Conservation (phyloP, 305 asterid genomes). For the Fraxinus dipetala region DNA sequence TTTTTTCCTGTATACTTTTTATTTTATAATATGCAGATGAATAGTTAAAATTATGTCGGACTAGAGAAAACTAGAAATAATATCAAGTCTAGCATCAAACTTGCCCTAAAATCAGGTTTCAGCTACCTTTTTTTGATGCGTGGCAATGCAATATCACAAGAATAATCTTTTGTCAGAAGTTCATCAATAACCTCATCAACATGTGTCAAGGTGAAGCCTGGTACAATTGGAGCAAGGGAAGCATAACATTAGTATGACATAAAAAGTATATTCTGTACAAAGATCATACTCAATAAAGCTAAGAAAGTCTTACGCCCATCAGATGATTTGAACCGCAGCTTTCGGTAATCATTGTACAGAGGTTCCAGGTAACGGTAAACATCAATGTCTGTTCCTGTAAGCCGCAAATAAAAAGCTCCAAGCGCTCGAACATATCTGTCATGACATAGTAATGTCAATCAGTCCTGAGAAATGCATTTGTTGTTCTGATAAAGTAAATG, state of each 20-base stretch:
- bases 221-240: constrained; percentile 10
- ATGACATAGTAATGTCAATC: neutral
- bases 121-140: constrained; percentile 76
- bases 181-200: constrained; percentile 90
- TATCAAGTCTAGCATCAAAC: constrained; percentile 4
- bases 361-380: constrained; percentile 88
- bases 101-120: neutral
- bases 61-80: neutral
- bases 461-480: neutral
- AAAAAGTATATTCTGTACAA: neutral
- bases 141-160: constrained; percentile 87
- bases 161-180: constrained; percentile 78
- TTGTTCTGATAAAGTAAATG: neutral
- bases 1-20: neutral
- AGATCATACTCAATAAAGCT: neutral
- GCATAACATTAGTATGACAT: constrained; percentile 6
- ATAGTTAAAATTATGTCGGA: neutral
- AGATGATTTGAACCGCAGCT: constrained; percentile 54
- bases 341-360: constrained; percentile 85
- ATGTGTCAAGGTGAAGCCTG: constrained; percentile 73
- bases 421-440: constrained; percentile 78
- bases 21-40: neutral
- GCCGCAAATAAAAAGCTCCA: constrained; percentile 93
- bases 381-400: constrained; percentile 87
- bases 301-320: constrained; percentile 58